Conservation (phyloP, 306 rosid species). For the Vachellia collinsii region DNA sequence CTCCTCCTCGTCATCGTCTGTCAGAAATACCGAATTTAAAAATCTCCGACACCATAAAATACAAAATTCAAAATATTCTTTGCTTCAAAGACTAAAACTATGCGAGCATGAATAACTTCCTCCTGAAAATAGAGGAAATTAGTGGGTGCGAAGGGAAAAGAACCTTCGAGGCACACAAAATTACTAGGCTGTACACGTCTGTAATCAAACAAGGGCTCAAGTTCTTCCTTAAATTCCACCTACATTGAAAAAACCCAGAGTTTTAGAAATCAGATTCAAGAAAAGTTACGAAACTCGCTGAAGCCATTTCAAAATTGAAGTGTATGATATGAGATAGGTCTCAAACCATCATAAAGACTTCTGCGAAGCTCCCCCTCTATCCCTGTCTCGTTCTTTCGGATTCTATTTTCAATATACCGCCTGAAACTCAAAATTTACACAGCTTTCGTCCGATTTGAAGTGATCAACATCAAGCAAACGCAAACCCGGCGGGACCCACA, state of each 20-base stretch:
- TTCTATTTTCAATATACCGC: neutral
- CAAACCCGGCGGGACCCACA: too few relatives aligned
- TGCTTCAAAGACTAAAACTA: neutral
- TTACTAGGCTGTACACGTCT: conserved; percentile 72
- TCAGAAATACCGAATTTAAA: neutral
- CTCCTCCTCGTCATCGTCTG: conserved; percentile 70
- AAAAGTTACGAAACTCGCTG: neutral
- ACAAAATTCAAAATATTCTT: neutral
- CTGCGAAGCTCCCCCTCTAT: neutral
- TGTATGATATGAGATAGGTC: neutral
- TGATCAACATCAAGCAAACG: too few relatives aligned
- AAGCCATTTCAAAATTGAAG: neutral
- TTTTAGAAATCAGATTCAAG: neutral
- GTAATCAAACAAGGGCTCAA: conserved; percentile 90
- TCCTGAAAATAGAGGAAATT: neutral
- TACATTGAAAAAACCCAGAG: neutral
- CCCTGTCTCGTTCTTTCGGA: neutral
- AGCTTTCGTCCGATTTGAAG: neutral
- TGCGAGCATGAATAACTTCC: too few relatives aligned
- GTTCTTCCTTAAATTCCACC: conserved; percentile 39
- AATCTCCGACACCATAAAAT: neutral
- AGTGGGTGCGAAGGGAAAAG: conserved; percentile 13
- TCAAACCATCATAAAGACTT: conserved; percentile 36
- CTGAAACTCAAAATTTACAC: neutral
- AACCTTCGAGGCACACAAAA: conserved; percentile 58